A percentile compares a stretch with the other conserved stretches of the same genome.
These are phyloP conservation scores for Pistacia integerrima DNA, from an alignment of 345 rosid genomes.

Conservation along the genomic window DNA sequence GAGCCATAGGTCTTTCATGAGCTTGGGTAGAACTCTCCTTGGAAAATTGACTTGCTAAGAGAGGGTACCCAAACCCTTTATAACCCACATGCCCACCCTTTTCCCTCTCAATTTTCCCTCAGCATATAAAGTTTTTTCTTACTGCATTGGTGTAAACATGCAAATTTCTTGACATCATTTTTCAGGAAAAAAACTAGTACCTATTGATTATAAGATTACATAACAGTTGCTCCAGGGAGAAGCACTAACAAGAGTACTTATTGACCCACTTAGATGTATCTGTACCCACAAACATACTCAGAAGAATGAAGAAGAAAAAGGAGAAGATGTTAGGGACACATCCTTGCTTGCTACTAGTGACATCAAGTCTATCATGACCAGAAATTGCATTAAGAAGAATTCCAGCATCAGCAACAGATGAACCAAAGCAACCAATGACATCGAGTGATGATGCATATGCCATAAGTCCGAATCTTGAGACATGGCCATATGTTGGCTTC, in stretches of 20 bases:
- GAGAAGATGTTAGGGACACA: conserved; percentile 11
- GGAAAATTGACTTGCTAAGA: too few relatives aligned
- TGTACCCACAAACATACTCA: background rate
- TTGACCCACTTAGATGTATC: background rate
- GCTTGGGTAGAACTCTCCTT: too few relatives aligned
- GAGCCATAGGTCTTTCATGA: too few relatives aligned
- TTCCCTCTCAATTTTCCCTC: background rate
- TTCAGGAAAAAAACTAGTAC: background rate
- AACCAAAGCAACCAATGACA: conserved; percentile 89
- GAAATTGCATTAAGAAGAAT: conserved; percentile 83
- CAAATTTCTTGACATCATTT: background rate
- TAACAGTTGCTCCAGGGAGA: background rate
- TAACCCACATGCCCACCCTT: too few relatives aligned
- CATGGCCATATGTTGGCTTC: conserved; percentile 94
- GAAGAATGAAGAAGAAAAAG: background rate
- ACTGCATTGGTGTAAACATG: background rate
- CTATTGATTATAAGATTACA: background rate
- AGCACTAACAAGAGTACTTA: background rate
- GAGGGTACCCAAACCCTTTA: too few relatives aligned
- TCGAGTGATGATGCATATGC: conserved; percentile 92
- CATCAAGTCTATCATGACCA: conserved; percentile 77
- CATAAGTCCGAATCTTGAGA: conserved; percentile 94
- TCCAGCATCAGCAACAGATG: conserved; percentile 85
- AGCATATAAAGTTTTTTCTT: background rate
- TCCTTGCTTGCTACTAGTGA: conserved; percentile 82